Conservation (phyloP, 768 basidiomycete genomes). For the Mycena polygramma region DNA sequence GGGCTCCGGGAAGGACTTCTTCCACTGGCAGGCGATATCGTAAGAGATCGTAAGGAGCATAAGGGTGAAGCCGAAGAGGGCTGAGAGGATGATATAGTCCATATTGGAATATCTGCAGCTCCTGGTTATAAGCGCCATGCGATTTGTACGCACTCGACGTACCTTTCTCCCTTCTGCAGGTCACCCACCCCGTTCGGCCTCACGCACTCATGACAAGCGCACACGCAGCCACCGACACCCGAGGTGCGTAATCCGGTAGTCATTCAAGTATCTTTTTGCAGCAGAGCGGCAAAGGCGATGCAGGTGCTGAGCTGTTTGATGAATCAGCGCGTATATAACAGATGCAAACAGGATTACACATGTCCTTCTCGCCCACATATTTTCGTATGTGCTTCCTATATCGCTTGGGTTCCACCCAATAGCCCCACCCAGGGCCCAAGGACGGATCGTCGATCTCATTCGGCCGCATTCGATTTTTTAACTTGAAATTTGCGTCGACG, state of each 20-base stretch:
- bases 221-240: conserved; percentile 32
- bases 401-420: conserved; percentile 27
- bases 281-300: conserved; percentile 35
- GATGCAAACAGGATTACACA: background rate
- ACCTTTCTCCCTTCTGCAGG: conserved; percentile 43
- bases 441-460: conserved; percentile 27
- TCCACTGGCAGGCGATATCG: conserved; percentile 40
- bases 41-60: background rate
- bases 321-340: background rate
- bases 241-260: conserved; percentile 25
- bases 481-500: conserved; percentile 44
- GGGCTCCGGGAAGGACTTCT: background rate
- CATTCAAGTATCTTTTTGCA: conserved; percentile 36
- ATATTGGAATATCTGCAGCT: conserved; percentile 8
- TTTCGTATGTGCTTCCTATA: conserved; percentile 28
- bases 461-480: conserved; percentile 35
- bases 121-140: too few species aligned
- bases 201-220: conserved; percentile 37
- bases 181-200: conserved; percentile 37
- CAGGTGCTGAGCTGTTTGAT: conserved; percentile 37
- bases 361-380: conserved; percentile 20
- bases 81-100: background rate
- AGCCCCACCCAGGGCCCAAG: conserved; percentile 32
- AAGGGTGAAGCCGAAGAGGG: background rate
- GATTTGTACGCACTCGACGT: background rate